A percentile compares a stretch with the other conserved stretches of the same genome.
Evolutionary conservation across 352 stramenopile species (phyloP).

Genomic region (Phytophthora pinifolia): DNA sequence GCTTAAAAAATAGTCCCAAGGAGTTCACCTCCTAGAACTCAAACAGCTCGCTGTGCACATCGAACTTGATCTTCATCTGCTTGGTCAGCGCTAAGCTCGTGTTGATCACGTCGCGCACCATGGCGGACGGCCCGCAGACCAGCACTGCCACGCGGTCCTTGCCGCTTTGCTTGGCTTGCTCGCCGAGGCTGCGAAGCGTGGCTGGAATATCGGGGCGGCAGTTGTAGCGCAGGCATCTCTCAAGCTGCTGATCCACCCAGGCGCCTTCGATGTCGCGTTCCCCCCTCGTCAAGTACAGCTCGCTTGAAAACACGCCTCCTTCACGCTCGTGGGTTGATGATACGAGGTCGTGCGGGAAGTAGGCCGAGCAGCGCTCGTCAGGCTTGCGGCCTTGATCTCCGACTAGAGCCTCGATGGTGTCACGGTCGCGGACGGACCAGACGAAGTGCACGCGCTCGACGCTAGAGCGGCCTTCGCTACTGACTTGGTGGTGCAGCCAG

Average conservation of each 20-base stretch:
- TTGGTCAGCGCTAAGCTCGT: slow-evolving; percentile 8
- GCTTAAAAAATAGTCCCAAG: too few species aligned
- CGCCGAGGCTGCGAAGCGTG: slow-evolving; percentile 24
- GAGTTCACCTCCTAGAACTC: too few species aligned
- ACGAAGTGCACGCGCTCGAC: slow-evolving; percentile 39
- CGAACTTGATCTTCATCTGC: slow-evolving; percentile 28
- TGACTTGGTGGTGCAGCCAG: slow-evolving; percentile 21
- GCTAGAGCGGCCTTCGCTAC: neutral
- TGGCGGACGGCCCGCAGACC: slow-evolving; percentile 34
- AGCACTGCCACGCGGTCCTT: slow-evolving; percentile 33
- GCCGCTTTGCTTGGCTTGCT: slow-evolving; percentile 18
- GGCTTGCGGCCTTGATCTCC: neutral
- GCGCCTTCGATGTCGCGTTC: slow-evolving; percentile 23
- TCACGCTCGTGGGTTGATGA: neutral
- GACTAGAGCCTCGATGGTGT: slow-evolving; percentile 26
- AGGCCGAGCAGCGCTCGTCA: neutral
- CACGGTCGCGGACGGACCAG: slow-evolving; percentile 38
- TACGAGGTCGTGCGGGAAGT: slow-evolving; percentile 18
- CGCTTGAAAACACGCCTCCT: slow-evolving; percentile 27
- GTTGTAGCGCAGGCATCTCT: slow-evolving; percentile 20
- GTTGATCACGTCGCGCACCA: slow-evolving; percentile 25
- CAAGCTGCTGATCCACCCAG: slow-evolving; percentile 23
- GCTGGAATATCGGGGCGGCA: slow-evolving; percentile 25
- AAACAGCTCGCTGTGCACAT: slow-evolving; percentile 36
- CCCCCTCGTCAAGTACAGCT: slow-evolving; percentile 36